Evolutionary conservation across 768 basidiomycete genomes (phyloP), one percentile per base, ranked within the genome.

Genomic region (Rossbeevera mucosa): DNA sequence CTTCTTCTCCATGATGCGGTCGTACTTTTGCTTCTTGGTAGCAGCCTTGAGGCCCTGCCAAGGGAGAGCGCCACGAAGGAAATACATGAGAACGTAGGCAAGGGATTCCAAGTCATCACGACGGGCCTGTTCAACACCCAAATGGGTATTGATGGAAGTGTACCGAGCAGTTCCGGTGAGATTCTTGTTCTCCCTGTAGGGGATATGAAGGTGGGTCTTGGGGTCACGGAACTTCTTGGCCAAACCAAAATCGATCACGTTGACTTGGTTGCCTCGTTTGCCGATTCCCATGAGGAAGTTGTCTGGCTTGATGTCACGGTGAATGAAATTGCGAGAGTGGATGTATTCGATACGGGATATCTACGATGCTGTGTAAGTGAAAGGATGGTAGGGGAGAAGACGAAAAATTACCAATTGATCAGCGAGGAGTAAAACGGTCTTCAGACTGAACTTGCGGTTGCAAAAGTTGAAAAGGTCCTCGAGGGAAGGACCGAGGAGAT

Each of bases 1-100:
- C 84, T 99, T 99, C 84, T 99, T 99, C 76, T 99, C 96, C 96
- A 99, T 99, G 77, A 99, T 99, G 55, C 96, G 88, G 74, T 98
- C 96, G 72, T 98, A 98, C 78, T 99, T 99, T 80, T 99, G 96
- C 83, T 99, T 99, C 91, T 99, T 99, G 54, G 96, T 99, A 36
- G 95, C 95, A 54, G 96, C 96, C 78, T 99, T 99, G 69, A 99
- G 83, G 54, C 96, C 96, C 72, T 99, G 96, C 95, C 95, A 99
- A 28, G 95, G 95, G 41, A 99, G 83, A 51, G 92, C 88, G 45
- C 95, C 96, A 58, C 95, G 93, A 59, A 99, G 87, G 83, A 99
- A 99, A 79, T 99, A 99, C 95, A 99, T 97, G 61, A 99, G 83
- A 21, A 98, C 96, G 66, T 99, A 99, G 53, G 94, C 95, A 54